Evolutionary conservation across 805 yeast species (phyloP), one percentile per base, ranked within the genome.

Genomic region (Priceomyces castillae): DNA sequence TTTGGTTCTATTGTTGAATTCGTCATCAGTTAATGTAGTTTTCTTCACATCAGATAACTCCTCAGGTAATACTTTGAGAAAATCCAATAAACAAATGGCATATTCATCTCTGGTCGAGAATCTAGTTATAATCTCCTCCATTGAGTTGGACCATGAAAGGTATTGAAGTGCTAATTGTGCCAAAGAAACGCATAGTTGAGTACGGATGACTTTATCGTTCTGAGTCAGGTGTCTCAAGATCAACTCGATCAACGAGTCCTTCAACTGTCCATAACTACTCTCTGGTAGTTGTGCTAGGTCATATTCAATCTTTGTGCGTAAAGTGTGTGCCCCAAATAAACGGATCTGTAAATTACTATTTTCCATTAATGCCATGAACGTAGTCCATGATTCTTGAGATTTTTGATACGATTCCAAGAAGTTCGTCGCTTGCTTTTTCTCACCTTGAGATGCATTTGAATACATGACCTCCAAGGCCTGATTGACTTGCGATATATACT

Each of bases 241-340:
- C 37, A 88, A 69, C 9, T 73, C 67, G 22, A 94, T 64, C 37
- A 90, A 58, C 1, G 90, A 78, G 43, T 80, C 77, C 57, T 89
- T 87, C 46, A 94, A 73, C n/a, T 74, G 77, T 14, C 65, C 53
- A 40, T 81, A 64, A n/a, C 80, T 71, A 3, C 73, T 76, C 18
- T 64, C 70, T 0, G 89, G 86, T 4, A 94, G 65, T 63, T 94
- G 98, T 41, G 76, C 70, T 50, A 92, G 70, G 64, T 94, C 98
- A 61, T 87, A 90, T 10, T 86, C 85, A 40, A 89, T 77, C 58
- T 84, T 90, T 35, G 90, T 82, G 48, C 97, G 73, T 48, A 94
- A 67, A 0, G 99, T 94, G 61, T 95, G 99, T 0, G 97, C 85
- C 12, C 92, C 84, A 68, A 95, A 94, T 55, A 94, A 71, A 54